phyloP scores from a whole-genome alignment of 2,329 filamentous ascomycete genomes.

The Verticillium zaregamsianum region DNA sequence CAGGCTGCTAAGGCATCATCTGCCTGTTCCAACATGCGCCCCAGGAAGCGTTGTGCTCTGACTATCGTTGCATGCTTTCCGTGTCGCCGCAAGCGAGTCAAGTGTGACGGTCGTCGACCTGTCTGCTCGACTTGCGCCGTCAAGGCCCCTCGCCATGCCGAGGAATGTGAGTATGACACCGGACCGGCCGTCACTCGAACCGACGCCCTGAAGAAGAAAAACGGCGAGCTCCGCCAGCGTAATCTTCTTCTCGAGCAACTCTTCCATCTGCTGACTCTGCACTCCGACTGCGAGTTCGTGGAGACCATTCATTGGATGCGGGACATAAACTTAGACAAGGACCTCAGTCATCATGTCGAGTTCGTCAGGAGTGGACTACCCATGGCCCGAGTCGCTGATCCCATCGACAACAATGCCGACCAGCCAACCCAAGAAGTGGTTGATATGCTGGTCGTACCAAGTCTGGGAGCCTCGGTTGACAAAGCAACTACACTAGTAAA shows the following conservation, averaged over 20 bases:
- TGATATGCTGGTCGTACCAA: too few relatives aligned
- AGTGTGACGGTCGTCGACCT: conserved; percentile 12
- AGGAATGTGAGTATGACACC: conserved; percentile 10
- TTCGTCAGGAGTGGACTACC: conserved; percentile 8
- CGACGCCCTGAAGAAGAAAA: conserved; percentile 7
- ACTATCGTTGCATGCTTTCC: conserved; percentile 11
- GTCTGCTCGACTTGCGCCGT: conserved; percentile 11
- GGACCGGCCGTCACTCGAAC: conserved; percentile 9
- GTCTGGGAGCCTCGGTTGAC: too few relatives aligned
- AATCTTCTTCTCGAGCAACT: conserved; percentile 9
- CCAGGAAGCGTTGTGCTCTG: conserved; percentile 4
- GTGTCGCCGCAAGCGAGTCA: conserved; percentile 11
- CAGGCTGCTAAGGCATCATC: background rate
- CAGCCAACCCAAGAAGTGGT: too few relatives aligned
- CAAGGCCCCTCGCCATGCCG: background rate
- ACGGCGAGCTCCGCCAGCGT: conserved; percentile 9
- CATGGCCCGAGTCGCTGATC: too few relatives aligned
- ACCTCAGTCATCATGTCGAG: conserved; percentile 8
- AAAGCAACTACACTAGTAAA: too few relatives aligned
- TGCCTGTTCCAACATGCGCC: conserved; percentile 2
- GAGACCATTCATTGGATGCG: conserved; percentile 11
- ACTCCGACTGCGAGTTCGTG: conserved; percentile 7
- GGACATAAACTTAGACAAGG: conserved; percentile 2
- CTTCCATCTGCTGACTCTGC: conserved; percentile 6
- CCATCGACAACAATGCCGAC: too few relatives aligned